Evolutionary conservation across 768 basidiomycete species (phyloP), one percentile per base, ranked within the genome.

Genomic region (Leccinum longicurvipes): DNA sequence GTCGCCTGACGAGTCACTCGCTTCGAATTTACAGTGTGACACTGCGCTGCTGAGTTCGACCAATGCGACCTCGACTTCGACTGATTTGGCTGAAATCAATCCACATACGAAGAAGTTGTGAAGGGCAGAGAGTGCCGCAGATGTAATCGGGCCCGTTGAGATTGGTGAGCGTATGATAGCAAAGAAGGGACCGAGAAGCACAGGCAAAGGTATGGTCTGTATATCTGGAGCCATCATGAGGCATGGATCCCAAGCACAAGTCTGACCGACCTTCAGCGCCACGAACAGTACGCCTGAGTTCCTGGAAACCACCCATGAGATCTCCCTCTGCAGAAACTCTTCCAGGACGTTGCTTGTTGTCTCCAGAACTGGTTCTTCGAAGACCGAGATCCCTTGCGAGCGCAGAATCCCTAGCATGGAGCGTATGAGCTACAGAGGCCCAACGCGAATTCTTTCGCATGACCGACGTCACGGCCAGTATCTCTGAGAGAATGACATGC

Each of bases 361-460:
- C 69, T 47, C 74, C 77, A 11, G 81, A 76, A 24, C 75, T 79
- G 9, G 84, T 78, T 63, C 87, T 80, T 49, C 88, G 79, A 45
- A 91, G 80, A 27, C 90, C 90, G 41, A 89, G 81, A 63, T 85
- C 87, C 65, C 78, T 86, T 47, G 88, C 88, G 39, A 93, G 74
- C 2, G 83, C 80, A 19, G 85, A 81, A 65, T 87, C 87, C 60
- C 82, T 78, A 49, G 82, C 74, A 42, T 79, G 78, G 64, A 83
- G 77, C 24, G 81, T 82, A 64, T 85, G 82, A 25, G 81, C 81
- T 45, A 82, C 82, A 12, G 89, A 84, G 17, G 95, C 89, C 96
- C 96, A 98, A 44, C 97, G 84, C 46, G 95, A 93, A 74, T 98
- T 98, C 77, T 94, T 93, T 71, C 96, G 90, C 95, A 99, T 98